These are phyloP conservation scores for Lichtheimia ornata DNA, from an alignment of 371 early-diverging fungal genomes.

Conservation along the genomic window DNA sequence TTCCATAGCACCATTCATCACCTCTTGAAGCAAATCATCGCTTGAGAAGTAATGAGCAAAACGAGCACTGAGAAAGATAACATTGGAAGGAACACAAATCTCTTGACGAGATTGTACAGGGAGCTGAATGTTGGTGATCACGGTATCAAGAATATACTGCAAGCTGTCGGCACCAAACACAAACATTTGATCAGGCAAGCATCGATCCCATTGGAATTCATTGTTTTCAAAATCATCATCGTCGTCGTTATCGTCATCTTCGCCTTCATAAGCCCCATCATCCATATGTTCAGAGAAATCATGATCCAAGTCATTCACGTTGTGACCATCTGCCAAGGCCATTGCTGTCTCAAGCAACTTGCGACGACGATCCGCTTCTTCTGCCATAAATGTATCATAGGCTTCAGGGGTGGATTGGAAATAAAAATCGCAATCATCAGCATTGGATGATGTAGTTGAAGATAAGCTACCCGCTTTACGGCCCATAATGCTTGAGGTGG, in stretches of 20 bases:
- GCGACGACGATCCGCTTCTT: constrained; percentile 50
- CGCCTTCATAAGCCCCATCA: constrained; percentile 17
- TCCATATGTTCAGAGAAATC: constrained; percentile 19
- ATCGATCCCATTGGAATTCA: constrained; percentile 77
- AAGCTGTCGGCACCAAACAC: constrained; percentile 78
- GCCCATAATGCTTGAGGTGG: constrained; percentile 42
- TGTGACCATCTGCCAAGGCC: constrained; percentile 24
- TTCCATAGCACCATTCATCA: constrained; percentile 63
- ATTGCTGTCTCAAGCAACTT: constrained; percentile 43
- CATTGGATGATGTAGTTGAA: constrained; percentile 28
- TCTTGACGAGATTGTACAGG: constrained; percentile 57
- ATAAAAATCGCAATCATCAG: constrained; percentile 51
- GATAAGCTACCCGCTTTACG: constrained; percentile 28
- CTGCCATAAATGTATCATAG: constrained; percentile 48
- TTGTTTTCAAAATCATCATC: constrained; percentile 28
- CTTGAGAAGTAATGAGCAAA: constrained; percentile 84
- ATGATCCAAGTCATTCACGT: constrained; percentile 9
- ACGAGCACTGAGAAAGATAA: constrained; percentile 83
- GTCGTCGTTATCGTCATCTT: constrained; percentile 18
- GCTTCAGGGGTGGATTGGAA: constrained; percentile 49
- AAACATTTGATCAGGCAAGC: constrained; percentile 88
- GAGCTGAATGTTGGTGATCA: constrained; percentile 62
- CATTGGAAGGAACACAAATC: constrained; percentile 78
- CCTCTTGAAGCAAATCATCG: constrained; percentile 67
- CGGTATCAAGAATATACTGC: constrained; percentile 68